phyloP scores from a whole-genome alignment of 495 filamentous ascomycete species.

The Platismatia glauca region DNA sequence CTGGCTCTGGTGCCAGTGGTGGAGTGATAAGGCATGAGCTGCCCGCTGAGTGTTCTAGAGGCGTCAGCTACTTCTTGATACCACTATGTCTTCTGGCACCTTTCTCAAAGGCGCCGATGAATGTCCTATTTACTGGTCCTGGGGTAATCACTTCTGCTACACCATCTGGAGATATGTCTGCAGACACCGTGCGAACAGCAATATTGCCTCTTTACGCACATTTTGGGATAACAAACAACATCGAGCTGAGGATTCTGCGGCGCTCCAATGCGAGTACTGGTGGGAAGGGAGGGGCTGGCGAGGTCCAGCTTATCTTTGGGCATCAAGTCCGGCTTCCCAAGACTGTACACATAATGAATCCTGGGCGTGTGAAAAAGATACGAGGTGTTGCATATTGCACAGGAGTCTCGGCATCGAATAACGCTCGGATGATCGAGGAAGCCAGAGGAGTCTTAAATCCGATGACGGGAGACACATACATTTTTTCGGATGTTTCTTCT shows the following conservation, averaged over 20 bases:
- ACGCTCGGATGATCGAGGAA: constrained; percentile 87
- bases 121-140: constrained; percentile 77
- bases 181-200: constrained; percentile 88
- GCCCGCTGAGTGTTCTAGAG: constrained; percentile 62
- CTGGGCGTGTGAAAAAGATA: constrained; percentile 78
- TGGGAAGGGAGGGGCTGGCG: constrained; percentile 73
- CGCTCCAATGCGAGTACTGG: constrained; percentile 65
- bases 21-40: constrained; percentile 72
- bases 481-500: constrained; percentile 62
- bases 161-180: constrained; percentile 69
- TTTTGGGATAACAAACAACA: constrained; percentile 79
- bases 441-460: constrained; percentile 82
- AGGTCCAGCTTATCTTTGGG: constrained; percentile 85
- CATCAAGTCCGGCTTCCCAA: constrained; percentile 88
- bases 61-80: constrained; percentile 86
- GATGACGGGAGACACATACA: constrained; percentile 77
- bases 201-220: constrained; percentile 81
- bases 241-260: constrained; percentile 76
- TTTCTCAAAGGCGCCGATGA: constrained; percentile 81
- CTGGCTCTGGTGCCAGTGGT: constrained; percentile 56
- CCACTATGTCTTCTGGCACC: constrained; percentile 85
- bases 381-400: constrained; percentile 88
- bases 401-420: constrained; percentile 83
- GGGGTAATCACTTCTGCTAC: constrained; percentile 92
- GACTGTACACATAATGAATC: constrained; percentile 80